phyloP scores from a whole-genome alignment of 306 rosid genomes.

The Vigna trinervia region DNA sequence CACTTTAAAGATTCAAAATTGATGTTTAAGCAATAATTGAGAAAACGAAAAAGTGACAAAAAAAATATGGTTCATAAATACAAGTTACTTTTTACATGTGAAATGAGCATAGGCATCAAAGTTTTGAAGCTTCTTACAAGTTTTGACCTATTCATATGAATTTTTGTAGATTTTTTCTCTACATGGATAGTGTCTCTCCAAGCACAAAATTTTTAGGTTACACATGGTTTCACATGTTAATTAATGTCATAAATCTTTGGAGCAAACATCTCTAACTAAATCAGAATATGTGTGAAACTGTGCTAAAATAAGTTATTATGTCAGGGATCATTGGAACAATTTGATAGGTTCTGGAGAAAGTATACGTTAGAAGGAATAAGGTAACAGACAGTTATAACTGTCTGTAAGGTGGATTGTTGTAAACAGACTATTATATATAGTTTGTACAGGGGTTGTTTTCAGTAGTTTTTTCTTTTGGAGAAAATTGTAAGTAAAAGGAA shows the following conservation, averaged over 20 bases:
- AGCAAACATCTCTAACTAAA: not conserved
- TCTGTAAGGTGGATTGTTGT: no score
- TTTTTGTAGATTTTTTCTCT: no score
- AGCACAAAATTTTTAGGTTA: not conserved
- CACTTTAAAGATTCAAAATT: slow-evolving; percentile 5
- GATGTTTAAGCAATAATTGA: no score
- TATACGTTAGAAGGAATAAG: no score
- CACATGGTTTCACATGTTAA: not conserved
- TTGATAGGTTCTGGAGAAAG: no score
- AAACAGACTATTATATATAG: no score
- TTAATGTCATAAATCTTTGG: not conserved
- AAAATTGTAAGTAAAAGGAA: no score
- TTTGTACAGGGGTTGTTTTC: no score
- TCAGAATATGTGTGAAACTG: not conserved
- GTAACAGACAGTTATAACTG: no score
- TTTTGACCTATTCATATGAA: not conserved
- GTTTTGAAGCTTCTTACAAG: not conserved
- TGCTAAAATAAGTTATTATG: not conserved
- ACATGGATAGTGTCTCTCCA: not conserved
- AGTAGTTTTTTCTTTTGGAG: no score
- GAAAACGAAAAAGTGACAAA: no score
- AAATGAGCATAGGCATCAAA: not conserved
- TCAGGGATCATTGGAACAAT: no score
- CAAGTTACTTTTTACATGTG: not conserved
- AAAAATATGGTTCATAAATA: not conserved